Evolutionary conservation across 2,329 filamentous ascomycete species (phyloP), one percentile per base, ranked within the genome.

Genomic region (Colletotrichum acutatum): DNA sequence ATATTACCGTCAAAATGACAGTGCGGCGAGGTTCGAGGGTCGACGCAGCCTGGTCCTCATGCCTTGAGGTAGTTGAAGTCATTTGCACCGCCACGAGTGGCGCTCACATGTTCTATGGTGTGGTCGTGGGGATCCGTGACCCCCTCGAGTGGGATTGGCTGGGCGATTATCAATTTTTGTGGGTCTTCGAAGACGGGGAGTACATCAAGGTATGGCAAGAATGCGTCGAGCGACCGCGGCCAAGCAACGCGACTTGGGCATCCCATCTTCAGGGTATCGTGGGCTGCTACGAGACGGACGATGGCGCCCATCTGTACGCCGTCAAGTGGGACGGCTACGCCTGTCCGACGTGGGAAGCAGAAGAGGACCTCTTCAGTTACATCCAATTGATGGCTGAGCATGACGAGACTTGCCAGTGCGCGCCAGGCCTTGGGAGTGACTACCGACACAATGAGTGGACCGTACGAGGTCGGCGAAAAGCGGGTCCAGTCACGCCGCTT

Each of bases 241-340:
- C 14, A 11, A 66, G 64, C 56, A 24, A 53, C 5, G 7, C 37
- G 2, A 14, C 64, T 22, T 66, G 19, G 56, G 28, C 24, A 7
- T 22, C 54, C n/a, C 7, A 12, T 60, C 64, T 66, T 37, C n/a
- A 37, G 26, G 53, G 2, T 9, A 22, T 66, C 5, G 14, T 60
- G 9, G 28, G 37, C 5, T 66, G 56, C 42, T 66, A 54, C 14
- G 37, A 68, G 32, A 54, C 16, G 5, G 22, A 68, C 32, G 19
- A 37, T 1, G 14, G 65, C 7, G 26, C 8, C 6, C 28, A 28
- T 24, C 19, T 37, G 1, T 68, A 68, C 28, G 37, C 57, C 5
- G 57, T 68, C 4, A 53, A 30, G 42, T 67, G 28, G 64, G n/a
- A 60, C 7, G 24, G 64, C 14, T 67, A 67, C 53, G n/a, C 16